These are phyloP conservation scores for Suillus clintonianus DNA, from an alignment of 768 basidiomycete genomes.

Conservation along the genomic window DNA sequence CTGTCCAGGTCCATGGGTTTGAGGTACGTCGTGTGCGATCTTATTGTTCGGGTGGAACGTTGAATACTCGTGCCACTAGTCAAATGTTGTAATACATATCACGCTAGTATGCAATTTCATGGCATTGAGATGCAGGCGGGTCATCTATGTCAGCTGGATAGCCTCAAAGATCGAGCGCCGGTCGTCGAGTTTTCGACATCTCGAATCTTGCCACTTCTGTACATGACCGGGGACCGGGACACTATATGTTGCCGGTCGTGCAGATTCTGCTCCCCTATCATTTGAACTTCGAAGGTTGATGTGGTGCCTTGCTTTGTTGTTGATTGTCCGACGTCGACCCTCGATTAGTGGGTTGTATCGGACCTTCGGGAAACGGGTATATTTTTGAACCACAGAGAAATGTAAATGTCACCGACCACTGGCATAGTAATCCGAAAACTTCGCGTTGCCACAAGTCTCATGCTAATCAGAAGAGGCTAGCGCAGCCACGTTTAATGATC, in stretches of 20 bases:
- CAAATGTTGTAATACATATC: not conserved
- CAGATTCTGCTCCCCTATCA: not conserved
- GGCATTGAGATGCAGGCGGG: not conserved
- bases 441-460: not conserved
- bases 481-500: not conserved
- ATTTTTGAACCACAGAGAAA: not conserved
- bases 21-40: not conserved
- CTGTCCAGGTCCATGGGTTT: not conserved
- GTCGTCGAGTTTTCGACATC: not conserved
- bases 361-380: not conserved
- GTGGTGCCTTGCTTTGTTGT: not conserved
- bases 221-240: not conserved
- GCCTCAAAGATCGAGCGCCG: not conserved
- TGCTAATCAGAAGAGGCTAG: not conserved
- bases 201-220: not conserved
- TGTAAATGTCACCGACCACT: not conserved
- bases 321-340: not conserved
- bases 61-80: not conserved
- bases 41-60: too few relatives aligned
- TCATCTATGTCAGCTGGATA: not conserved
- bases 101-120: not conserved
- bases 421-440: not conserved
- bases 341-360: not conserved
- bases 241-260: not conserved
- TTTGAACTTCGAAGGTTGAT: not conserved